Evolutionary conservation across 148 eudicot genomes (phyloP), one percentile per base, ranked within the genome.

Genomic region (Heliamphora exappendiculata): DNA sequence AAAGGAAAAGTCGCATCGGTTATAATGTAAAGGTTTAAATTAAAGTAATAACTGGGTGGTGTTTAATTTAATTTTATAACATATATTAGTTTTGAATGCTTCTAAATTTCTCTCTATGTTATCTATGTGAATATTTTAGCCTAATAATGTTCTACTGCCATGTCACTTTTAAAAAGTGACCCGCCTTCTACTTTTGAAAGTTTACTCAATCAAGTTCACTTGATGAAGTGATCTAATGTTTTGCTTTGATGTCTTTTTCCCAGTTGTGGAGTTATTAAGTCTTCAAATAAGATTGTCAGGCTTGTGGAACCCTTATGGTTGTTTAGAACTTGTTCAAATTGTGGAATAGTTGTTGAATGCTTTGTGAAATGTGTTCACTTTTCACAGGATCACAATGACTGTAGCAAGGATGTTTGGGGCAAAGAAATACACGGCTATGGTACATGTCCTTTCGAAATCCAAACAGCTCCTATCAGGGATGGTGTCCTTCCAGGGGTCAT

Each of bases 401-500:
- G 70, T 59, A 66, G 64, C 49, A 20, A 50, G 41, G 73, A 75
- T 49, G 79, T 54, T 29, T 59, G 82, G 68, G 72, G 81, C 44
- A 75, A 73, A n/a, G 76, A 47, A 2, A 37, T 57, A 7, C 42
- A 37, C 14, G 60, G 36, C 62, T 50, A 50, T 37, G 78, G 36
- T 70, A 59, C 77, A 68, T 76, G 76, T 73, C 83, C 82, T 13
- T 79, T 86, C 73, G 97, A 94, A 87, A 73, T 95, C 66, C 96
- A 95, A 81, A 92, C 98, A 62, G 92, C 98, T 71, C 94, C 97
- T 29, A 75, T 92, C 57, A 47, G 72, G 59, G 91, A 87, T 58
- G 96, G 98, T 80, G 93, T 92, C 41, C 94, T 95, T 79, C 98
- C 97, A 20, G 98, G 98, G 49, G 84, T 95, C 67, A 82, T 91